Percentiles rank a stretch among this genome's conserved stretches.
Conservation (phyloP, 805 yeast genomes). For the Jamesozyma piceae region DNA sequence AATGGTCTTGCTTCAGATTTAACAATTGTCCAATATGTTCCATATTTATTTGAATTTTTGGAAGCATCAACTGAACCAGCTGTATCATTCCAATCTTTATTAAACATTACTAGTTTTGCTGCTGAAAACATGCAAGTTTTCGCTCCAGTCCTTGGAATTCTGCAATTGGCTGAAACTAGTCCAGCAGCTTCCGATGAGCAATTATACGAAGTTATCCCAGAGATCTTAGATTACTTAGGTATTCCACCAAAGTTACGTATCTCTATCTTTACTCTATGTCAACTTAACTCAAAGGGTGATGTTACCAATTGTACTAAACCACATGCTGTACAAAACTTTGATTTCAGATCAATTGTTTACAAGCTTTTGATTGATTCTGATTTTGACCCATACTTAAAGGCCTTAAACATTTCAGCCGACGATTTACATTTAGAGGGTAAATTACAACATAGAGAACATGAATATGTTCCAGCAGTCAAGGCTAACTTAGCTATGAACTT, state of each 20-base stretch:
- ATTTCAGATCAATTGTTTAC: slow-evolving; percentile 26
- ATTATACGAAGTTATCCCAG: slow-evolving; percentile 19
- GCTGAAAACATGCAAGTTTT: slow-evolving; percentile 13
- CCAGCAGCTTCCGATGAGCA: slow-evolving; percentile 14
- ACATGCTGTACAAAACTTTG: slow-evolving; percentile 29
- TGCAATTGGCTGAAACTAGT: slow-evolving; percentile 11
- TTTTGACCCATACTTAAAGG: slow-evolving; percentile 25
- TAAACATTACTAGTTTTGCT: slow-evolving; percentile 20
- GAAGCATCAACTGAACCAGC: slow-evolving; percentile 19
- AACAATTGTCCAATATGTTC: slow-evolving; percentile 13
- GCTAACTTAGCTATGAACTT: slow-evolving; percentile 26
- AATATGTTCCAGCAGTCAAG: slow-evolving; percentile 27
- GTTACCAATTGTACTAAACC: slow-evolving; percentile 19
- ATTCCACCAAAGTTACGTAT: slow-evolving; percentile 24
- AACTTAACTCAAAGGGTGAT: slow-evolving; percentile 14
- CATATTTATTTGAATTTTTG: slow-evolving; percentile 18
- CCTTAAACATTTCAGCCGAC: slow-evolving; percentile 19
- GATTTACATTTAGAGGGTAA: slow-evolving; percentile 27
- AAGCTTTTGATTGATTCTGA: slow-evolving; percentile 24
- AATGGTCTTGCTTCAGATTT: slow-evolving; percentile 9
- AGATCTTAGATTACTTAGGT: slow-evolving; percentile 18
- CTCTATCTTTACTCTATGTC: slow-evolving; percentile 26
- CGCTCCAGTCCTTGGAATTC: slow-evolving; percentile 15
- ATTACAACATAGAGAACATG: slow-evolving; percentile 21
- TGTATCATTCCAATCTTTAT: slow-evolving; percentile 17